phyloP scores from a whole-genome alignment of 1,284 basidiomycete genomes.

The Laetiporus sulphureus region DNA sequence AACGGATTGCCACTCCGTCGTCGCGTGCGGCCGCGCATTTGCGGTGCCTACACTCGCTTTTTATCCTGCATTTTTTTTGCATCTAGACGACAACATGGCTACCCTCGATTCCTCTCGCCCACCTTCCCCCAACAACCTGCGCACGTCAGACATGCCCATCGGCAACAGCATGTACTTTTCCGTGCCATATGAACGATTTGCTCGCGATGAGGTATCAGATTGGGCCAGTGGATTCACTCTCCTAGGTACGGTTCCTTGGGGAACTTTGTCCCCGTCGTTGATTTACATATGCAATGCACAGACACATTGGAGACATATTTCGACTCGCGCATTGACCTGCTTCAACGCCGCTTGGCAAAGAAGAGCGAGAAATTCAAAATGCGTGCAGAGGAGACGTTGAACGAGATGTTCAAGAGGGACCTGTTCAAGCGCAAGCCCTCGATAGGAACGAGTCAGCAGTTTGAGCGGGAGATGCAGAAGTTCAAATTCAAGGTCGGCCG shows the following conservation, averaged over 20 bases:
- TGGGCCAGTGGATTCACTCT: conserved; percentile 63
- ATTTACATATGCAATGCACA: conserved; percentile 23
- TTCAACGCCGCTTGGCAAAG: conserved; percentile 82
- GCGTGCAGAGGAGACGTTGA: conserved; percentile 62
- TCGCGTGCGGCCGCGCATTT: no score
- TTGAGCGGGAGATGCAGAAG: conserved; percentile 80
- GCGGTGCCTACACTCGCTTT: conserved; percentile 2
- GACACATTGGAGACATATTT: conserved; percentile 89
- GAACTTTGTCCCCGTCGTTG: background rate
- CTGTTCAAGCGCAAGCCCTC: conserved; percentile 30
- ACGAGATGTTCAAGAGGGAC: conserved; percentile 29
- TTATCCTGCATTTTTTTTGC: conserved; percentile 5
- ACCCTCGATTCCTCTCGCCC: conserved; percentile 21
- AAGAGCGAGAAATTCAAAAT: conserved; percentile 78
- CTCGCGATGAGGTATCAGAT: conserved; percentile 45
- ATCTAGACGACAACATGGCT: conserved; percentile 17
- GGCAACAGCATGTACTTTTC: conserved; percentile 39
- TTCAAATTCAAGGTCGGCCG: conserved; percentile 59
- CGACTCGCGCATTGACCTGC: conserved; percentile 84
- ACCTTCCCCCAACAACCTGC: conserved; percentile 20
- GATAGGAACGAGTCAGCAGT: conserved; percentile 73
- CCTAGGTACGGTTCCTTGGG: conserved; percentile 53
- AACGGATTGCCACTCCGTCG: no score
- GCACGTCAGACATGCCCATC: conserved; percentile 20
- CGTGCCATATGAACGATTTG: conserved; percentile 45